Evolutionary conservation across 257 asterid species (phyloP), one percentile per base, ranked within the genome.

Genomic region (Apocynum venetum): DNA sequence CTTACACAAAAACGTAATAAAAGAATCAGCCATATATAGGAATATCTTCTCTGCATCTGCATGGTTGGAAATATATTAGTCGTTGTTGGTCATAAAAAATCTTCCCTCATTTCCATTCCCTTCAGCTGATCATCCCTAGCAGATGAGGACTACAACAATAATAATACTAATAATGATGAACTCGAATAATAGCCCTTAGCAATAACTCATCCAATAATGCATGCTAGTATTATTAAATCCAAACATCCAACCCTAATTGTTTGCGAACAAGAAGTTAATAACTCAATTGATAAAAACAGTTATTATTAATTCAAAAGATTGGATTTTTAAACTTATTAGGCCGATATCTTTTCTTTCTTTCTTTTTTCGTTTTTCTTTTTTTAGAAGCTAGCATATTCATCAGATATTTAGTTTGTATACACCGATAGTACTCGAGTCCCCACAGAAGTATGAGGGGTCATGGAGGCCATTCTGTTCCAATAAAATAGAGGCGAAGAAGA

Each of bases 391-490:
- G 31, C 31, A 25, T 25, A 25, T 25, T 25, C 31, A 46, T 46
- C 49, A 46, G 49, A 46, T 46, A 46, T 46, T 46, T 46, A 4
- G 47, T 44, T 44, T 44, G 36, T 48, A 15, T 12, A 4, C 8
- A 35, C 17, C 2, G 3, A 76, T 17, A 64, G 38, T 36, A 15
- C 25, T 66, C 13, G 20, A 66, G 73, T 68, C 68, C 79, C 73
- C 79, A 51, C 79, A 55, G 69, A 25, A 59, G 70, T 71, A 15
- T 40, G 59, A 53, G 59, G 67, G 48, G 74, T 63, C 78, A 72
- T 63, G 73, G 74, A 25, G 38, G 66, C 78, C 82, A 79, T 63
- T 76, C 56, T 72, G 73, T 73, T 64, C 74, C 68, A 64, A 40
- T 79, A 72, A 63, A 55, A 47, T 55, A 52, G 75, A 72, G 51